Evolutionary conservation across 495 filamentous ascomycete species (phyloP).

Genomic region (Penicillium fimorum): DNA sequence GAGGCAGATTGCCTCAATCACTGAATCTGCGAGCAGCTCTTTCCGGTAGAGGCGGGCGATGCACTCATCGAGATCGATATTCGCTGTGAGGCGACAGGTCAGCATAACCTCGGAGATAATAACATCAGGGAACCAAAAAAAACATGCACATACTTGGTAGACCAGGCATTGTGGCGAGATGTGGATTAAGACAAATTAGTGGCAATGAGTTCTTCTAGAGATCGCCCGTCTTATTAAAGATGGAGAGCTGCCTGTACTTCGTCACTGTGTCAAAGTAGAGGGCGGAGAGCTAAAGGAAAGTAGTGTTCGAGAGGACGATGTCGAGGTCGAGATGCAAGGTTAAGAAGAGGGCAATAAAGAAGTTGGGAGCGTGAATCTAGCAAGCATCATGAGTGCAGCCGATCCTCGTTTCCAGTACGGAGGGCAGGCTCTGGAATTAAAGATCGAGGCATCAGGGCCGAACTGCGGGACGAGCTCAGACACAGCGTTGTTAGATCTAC

Average conservation of each 20-base stretch:
- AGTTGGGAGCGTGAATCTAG: background rate
- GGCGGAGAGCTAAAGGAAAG: background rate
- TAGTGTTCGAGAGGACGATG: background rate
- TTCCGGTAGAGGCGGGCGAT: constrained; percentile 94
- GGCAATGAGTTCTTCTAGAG: background rate
- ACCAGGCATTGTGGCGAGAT: constrained; percentile 66
- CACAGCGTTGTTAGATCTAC: background rate
- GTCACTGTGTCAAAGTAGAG: background rate
- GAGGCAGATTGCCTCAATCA: constrained; percentile 98
- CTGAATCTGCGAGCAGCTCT: constrained; percentile 92
- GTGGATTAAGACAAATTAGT: background rate
- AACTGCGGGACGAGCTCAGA: constrained; percentile 8
- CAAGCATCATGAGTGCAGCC: constrained; percentile 6
- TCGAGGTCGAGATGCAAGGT: background rate
- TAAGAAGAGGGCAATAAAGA: background rate
- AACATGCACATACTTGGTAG: constrained; percentile 66
- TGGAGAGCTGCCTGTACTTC: background rate
- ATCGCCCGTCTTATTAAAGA: background rate
- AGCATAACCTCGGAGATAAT: background rate
- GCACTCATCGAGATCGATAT: constrained; percentile 97
- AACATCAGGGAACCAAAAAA: background rate
- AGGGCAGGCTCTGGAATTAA: background rate
- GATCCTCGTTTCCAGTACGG: background rate
- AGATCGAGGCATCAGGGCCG: constrained; percentile 1
- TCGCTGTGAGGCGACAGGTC: constrained; percentile 54